Evolutionary conservation across 2,329 filamentous ascomycete genomes (phyloP).

Genomic region (Exophiala aquamarina): DNA sequence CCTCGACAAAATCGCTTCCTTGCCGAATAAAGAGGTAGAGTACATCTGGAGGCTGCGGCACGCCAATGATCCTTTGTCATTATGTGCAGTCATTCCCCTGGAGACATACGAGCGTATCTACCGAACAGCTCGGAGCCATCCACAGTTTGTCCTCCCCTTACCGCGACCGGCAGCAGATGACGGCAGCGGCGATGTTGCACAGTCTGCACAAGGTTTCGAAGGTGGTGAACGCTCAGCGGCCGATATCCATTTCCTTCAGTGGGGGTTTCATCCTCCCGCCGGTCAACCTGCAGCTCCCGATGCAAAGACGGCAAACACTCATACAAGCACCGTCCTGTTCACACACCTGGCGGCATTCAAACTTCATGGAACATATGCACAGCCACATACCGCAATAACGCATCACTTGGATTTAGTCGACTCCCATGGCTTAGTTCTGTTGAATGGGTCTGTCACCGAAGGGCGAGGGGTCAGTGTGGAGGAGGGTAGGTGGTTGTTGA

Average conservation of each 20-base stretch:
- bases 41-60: conserved; percentile 89
- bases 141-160: conserved; percentile 88
- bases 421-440: conserved; percentile 75
- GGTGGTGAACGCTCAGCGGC: conserved; percentile 60
- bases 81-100: conserved; percentile 81
- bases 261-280: conserved; percentile 74
- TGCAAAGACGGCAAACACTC: conserved; percentile 46
- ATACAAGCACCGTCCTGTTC: conserved; percentile 78
- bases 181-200: conserved; percentile 26
- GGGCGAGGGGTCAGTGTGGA: conserved; percentile 73
- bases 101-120: conserved; percentile 73
- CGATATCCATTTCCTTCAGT: conserved; percentile 95
- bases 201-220: conserved; percentile 31
- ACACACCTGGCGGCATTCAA: conserved; percentile 94
- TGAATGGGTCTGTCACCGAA: conserved; percentile 78
- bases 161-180: conserved; percentile 44
- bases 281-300: conserved; percentile 27
- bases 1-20: conserved; percentile 69
- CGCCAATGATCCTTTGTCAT: conserved; percentile 66
- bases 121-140: conserved; percentile 68
- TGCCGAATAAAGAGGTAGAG: conserved; percentile 80
- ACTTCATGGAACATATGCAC: conserved; percentile 80
- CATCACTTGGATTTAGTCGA: conserved; percentile 80
- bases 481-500: conserved; percentile 84
- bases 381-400: conserved; percentile 90